Conservation (phyloP, 208 protist genomes). For the Leishmania amazonensis region DNA sequence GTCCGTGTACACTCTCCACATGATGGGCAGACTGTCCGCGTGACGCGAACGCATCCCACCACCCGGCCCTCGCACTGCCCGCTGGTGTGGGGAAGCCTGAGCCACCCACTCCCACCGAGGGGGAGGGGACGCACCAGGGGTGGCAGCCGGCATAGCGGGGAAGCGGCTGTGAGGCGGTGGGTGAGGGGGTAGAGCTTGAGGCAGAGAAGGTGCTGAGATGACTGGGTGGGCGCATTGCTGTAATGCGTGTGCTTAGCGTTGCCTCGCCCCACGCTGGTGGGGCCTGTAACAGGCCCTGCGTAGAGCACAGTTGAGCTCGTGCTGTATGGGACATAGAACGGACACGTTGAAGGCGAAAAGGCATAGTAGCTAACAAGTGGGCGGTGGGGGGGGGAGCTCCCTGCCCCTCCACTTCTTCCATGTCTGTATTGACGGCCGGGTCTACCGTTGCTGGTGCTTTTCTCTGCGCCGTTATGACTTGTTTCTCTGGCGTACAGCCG, state of each 20-base stretch:
- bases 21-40: not conserved
- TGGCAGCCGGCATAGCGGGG: not conserved
- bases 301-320: not conserved
- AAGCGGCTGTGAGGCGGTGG: not conserved
- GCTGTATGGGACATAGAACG: not conserved
- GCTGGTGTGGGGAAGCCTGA: not conserved
- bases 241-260: not conserved
- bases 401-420: too few relatives aligned
- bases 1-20: not conserved
- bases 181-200: not conserved
- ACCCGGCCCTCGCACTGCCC: not conserved
- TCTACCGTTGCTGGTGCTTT: not conserved
- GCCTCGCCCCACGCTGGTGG: not conserved
- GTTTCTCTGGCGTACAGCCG: not conserved
- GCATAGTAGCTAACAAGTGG: not conserved
- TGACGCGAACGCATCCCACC: not conserved
- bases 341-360: not conserved
- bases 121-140: not conserved
- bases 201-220: not conserved
- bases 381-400: too few relatives aligned
- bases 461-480: not conserved
- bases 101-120: not conserved
- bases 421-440: not conserved
- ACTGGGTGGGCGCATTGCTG: not conserved
- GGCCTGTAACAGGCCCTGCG: not conserved